A percentile compares a stretch with the other conserved stretches of the same genome.
These are phyloP conservation scores for Pilasporangium apinafurcum DNA, from an alignment of 352 stramenopile species.

Conservation along the genomic window DNA sequence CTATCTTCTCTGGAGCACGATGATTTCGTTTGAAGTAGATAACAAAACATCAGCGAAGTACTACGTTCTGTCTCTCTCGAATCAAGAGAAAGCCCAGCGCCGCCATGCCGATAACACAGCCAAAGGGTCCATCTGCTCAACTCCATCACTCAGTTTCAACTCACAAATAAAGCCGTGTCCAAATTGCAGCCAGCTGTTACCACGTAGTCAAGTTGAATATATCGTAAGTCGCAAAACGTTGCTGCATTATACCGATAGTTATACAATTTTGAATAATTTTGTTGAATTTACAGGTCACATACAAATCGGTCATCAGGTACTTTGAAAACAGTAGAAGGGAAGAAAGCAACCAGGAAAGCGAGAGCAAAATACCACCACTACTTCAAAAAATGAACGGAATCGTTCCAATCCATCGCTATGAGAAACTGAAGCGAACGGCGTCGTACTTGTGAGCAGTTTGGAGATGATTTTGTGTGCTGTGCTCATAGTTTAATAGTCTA, in stretches of 20 bases:
- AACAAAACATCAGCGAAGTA: conserved; percentile 36
- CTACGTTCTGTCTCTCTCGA: conserved; percentile 26
- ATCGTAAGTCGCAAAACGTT: conserved; percentile 14
- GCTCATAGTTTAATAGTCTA: background rate
- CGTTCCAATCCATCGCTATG: conserved; percentile 25
- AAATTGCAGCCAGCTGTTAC: conserved; percentile 27
- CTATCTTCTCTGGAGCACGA: conserved; percentile 65
- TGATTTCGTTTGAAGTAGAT: conserved; percentile 53
- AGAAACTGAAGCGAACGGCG: conserved; percentile 29
- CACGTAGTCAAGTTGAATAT: conserved; percentile 31
- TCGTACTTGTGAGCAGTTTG: conserved; percentile 26
- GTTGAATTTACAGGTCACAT: conserved; percentile 15
- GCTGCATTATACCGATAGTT: background rate
- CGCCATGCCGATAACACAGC: background rate
- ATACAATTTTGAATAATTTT: background rate
- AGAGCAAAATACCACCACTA: conserved; percentile 16
- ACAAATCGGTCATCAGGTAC: conserved; percentile 35
- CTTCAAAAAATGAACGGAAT: conserved; percentile 24
- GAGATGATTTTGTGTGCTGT: background rate
- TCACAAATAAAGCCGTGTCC: conserved; percentile 33
- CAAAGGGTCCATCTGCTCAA: conserved; percentile 1
- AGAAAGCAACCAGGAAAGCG: conserved; percentile 6
- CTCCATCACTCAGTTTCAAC: conserved; percentile 9
- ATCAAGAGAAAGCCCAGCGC: conserved; percentile 7
- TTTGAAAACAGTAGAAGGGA: conserved; percentile 12